A percentile compares a stretch with the other conserved stretches of the same genome.
Conservation (phyloP, 345 rosid species). For the Eucalyptus rudis region DNA sequence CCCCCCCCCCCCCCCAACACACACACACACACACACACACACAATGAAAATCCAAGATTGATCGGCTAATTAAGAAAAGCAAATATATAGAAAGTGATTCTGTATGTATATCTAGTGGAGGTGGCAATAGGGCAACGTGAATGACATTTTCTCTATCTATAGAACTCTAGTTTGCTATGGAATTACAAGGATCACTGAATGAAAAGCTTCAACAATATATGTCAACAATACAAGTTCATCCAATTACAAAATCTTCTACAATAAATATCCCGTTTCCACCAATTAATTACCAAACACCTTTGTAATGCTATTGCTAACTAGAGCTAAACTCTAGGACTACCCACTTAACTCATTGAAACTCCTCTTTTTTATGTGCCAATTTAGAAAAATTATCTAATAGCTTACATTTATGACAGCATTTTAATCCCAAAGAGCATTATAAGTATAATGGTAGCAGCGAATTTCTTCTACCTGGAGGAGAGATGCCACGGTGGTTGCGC, state of each 20-base stretch:
- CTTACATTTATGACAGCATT: background rate
- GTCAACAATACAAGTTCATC: too few species aligned
- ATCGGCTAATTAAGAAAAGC: background rate
- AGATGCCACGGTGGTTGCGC: too few species aligned
- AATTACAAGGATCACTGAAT: fast-evolving
- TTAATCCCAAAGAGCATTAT: fast-evolving
- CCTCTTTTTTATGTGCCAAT: background rate
- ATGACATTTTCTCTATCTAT: background rate
- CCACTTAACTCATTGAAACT: background rate
- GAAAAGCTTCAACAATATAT: background rate
- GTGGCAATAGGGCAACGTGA: background rate
- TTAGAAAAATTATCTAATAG: background rate
- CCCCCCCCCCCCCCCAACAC: too few species aligned
- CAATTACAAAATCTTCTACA: background rate
- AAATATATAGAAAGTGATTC: background rate
- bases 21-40: too few species aligned
- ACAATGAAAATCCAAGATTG: fast-evolving
- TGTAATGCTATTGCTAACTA: background rate
- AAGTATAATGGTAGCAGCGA: fast-evolving
- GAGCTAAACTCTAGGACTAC: background rate
- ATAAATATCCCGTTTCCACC: background rate
- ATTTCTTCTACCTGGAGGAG: background rate
- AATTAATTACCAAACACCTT: background rate
- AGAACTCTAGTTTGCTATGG: background rate
- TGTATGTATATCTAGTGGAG: background rate